phyloP scores from a whole-genome alignment of 148 eudicot genomes.

The Rhododendron simsii region DNA sequence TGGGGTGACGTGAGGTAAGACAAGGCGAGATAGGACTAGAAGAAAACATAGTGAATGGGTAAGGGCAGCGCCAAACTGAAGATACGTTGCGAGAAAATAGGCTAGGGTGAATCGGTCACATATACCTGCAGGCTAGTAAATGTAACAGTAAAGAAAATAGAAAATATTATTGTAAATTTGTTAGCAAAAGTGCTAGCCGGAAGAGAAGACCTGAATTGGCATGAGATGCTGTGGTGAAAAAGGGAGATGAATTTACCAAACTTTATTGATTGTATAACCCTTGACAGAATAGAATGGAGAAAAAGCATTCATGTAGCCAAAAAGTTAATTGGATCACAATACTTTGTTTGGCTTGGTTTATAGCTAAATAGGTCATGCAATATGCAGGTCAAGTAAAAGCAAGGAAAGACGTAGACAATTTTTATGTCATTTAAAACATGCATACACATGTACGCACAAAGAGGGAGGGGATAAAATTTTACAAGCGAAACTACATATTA shows the following conservation, averaged over 20 bases:
- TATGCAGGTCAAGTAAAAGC: not conserved
- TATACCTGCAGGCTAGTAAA: not conserved
- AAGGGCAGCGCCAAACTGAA: not conserved
- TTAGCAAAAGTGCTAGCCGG: no score
- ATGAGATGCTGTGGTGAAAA: not conserved
- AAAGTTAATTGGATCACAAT: not conserved
- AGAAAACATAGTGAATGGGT: not conserved
- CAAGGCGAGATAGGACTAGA: not conserved
- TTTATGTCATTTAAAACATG: not conserved
- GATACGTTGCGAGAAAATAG: not conserved
- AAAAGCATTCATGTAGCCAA: not conserved
- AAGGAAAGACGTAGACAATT: not conserved
- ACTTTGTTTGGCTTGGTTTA: not conserved
- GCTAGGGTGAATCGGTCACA: not conserved
- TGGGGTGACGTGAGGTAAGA: not conserved
- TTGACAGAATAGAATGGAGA: not conserved
- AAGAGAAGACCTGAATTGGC: no score
- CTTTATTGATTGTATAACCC: not conserved
- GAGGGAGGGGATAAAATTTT: not conserved
- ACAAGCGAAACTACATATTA: not conserved
- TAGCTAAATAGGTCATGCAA: not conserved
- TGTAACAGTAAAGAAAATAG: not conserved
- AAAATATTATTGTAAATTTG: no score
- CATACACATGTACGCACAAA: not conserved
- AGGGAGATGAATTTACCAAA: not conserved